These are phyloP conservation scores for Fusarium scirpi DNA, from an alignment of 2,329 filamentous ascomycete species.

Conservation along the genomic window DNA sequence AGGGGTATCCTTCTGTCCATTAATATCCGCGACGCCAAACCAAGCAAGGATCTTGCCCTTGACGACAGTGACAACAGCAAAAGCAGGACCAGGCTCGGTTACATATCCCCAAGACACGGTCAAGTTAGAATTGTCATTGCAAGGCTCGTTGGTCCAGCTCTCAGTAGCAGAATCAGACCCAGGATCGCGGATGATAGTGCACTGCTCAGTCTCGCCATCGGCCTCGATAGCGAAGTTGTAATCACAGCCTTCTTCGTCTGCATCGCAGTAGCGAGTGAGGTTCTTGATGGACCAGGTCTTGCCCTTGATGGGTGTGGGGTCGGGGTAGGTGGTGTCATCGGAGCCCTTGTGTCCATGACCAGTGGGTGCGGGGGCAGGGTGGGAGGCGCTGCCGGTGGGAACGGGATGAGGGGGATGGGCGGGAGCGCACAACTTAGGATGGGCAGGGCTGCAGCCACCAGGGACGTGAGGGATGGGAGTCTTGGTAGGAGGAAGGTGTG, in stretches of 20 bases:
- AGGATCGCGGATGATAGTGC: conserved; percentile 31
- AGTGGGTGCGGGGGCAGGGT: not conserved
- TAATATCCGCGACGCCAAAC: conserved; percentile 36
- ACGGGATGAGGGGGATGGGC: conserved; percentile 9
- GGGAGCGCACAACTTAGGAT: conserved; percentile 18
- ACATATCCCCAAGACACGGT: conserved; percentile 39
- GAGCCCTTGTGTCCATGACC: not conserved
- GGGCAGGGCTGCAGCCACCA: conserved; percentile 25
- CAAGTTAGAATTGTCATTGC: conserved; percentile 23
- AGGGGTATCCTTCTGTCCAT: conserved; percentile 31
- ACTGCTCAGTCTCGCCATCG: conserved; percentile 31
- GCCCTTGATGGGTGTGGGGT: conserved; percentile 18
- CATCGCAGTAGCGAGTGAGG: conserved; percentile 33
- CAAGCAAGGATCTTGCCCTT: conserved; percentile 36
- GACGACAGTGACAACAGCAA: conserved; percentile 34
- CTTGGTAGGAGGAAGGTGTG: conserved; percentile 5
- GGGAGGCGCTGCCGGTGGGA: not conserved
- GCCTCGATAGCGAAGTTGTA: conserved; percentile 36
- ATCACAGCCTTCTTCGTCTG: conserved; percentile 31
- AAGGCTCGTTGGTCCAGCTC: conserved; percentile 35
- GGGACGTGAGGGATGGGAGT: conserved; percentile 2
- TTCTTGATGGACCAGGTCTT: conserved; percentile 27
- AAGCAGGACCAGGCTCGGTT: conserved; percentile 30
- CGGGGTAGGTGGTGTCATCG: conserved; percentile 4
- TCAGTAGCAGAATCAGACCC: conserved; percentile 27